Percentiles rank a stretch among this genome's conserved stretches.
These are phyloP conservation scores for Xanthoparmelia taractica DNA, from an alignment of 495 filamentous ascomycete genomes.

Conservation along the genomic window DNA sequence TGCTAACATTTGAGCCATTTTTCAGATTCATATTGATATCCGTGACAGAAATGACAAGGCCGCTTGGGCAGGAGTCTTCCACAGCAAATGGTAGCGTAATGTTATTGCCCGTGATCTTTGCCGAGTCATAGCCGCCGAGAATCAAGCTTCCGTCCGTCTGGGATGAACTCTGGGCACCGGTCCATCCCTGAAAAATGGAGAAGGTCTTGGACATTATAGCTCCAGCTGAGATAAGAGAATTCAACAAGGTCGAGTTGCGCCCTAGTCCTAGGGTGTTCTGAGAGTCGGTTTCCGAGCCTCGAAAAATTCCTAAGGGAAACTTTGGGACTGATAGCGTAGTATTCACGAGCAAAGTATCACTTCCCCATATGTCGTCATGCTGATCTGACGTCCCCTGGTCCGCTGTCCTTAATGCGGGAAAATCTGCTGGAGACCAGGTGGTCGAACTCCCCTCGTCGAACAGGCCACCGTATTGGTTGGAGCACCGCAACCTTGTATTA, in stretches of 20 bases:
- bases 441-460: constrained; percentile 19
- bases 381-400: not conserved
- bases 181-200: constrained; percentile 39
- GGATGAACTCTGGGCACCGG: constrained; percentile 25
- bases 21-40: constrained; percentile 32
- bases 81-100: constrained; percentile 24
- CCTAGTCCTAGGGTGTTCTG: constrained; percentile 28
- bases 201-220: constrained; percentile 36
- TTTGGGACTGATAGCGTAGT: constrained; percentile 15
- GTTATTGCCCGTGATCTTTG: constrained; percentile 34
- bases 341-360: constrained; percentile 17
- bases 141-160: constrained; percentile 37
- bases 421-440: constrained; percentile 11
- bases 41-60: constrained; percentile 32
- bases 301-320: constrained; percentile 25
- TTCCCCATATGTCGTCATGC: not conserved
- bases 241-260: constrained; percentile 37
- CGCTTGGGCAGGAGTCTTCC: constrained; percentile 27
- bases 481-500: constrained; percentile 9
- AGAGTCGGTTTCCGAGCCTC: constrained; percentile 17
- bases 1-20: constrained; percentile 31
- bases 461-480: constrained; percentile 14
- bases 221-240: constrained; percentile 28
- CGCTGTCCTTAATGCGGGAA: not conserved
- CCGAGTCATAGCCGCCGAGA: constrained; percentile 40